These are phyloP conservation scores for Cicer cuneatum DNA, from an alignment of 306 rosid species.

Conservation along the genomic window DNA sequence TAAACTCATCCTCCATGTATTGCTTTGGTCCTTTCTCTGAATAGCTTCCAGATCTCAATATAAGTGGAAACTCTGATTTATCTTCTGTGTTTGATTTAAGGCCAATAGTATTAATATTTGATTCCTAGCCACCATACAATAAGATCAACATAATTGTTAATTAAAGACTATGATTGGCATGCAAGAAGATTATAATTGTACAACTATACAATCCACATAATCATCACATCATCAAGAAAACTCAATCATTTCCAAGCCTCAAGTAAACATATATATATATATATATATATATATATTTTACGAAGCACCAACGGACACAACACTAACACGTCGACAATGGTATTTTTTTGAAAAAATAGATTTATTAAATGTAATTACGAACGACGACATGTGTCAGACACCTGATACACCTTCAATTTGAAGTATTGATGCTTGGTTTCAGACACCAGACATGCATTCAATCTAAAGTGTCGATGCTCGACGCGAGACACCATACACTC, in stretches of 20 bases:
- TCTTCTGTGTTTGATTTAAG: slow-evolving; percentile 53
- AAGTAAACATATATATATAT: no score
- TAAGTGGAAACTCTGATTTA: slow-evolving; percentile 48
- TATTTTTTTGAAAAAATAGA: no score
- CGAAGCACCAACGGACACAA: no score
- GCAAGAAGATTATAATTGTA: neutral
- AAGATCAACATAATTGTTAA: slow-evolving; percentile 19
- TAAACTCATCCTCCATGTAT: slow-evolving; percentile 72
- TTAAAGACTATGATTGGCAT: neutral
- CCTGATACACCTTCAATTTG: no score
- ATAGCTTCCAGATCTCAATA: slow-evolving; percentile 61
- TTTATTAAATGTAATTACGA: no score
- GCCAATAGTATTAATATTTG: slow-evolving; percentile 45
- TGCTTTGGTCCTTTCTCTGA: slow-evolving; percentile 74
- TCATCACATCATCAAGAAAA: neutral
- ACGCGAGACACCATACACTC: no score
- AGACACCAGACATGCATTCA: no score
- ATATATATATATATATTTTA: no score
- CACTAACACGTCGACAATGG: no score
- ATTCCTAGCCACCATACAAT: slow-evolving; percentile 48
- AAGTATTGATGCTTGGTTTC: no score
- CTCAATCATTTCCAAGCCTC: neutral
- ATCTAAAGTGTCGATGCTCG: no score
- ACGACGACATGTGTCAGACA: no score
- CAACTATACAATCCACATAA: slow-evolving; percentile 14